Evolutionary conservation across 805 yeast species (phyloP), one percentile per base, ranked within the genome.

Genomic region (Candida boleticola): DNA sequence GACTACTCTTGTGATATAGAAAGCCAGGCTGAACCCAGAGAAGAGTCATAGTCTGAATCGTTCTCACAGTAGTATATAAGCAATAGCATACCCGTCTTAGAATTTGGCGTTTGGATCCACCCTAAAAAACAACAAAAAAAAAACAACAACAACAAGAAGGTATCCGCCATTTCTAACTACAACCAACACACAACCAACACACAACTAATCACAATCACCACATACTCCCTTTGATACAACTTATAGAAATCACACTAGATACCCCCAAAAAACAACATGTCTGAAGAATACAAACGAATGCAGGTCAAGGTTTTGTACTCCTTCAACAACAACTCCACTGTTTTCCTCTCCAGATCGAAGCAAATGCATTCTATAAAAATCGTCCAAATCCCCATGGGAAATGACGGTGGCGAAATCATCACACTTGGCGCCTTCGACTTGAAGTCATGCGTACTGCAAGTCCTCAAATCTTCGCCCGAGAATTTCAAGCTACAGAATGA

Each of bases 251-350:
- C n/a, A 5, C 17, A 34, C 4, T n/a, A 23, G 4, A n/a, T n/a
- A n/a, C n/a, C n/a, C n/a, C n/a, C n/a, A n/a, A n/a, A n/a, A n/a
- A n/a, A n/a, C 41, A 38, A 3, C 10, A 38, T 38, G 41, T n/a
- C 36, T 14, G 47, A 44, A 10, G 53, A 46, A 38, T 54, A 58
- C 48, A 57, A 61, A 43, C 64, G 66, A 46, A 70, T 70, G 74
- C 76, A 70, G 53, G 66, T 70, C 41, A 70, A 70, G 49, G 71
- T 70, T 44, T 58, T 70, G 53, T 70, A 70, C 46, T 67, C 74
- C 30, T 70, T 70, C 60, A 67, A 70, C 56, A 65, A 66, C 52
- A 64, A 63, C 52, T 45, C 66, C 36, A 67, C 74, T 5, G 74
- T 70, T 39, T 70, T 68, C 43, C 58, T 70, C 42, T 68, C 74